A percentile compares a stretch with the other conserved stretches of the same genome.
Conservation (phyloP, 2,329 filamentous ascomycete species). For the Alternaria sp. region DNA sequence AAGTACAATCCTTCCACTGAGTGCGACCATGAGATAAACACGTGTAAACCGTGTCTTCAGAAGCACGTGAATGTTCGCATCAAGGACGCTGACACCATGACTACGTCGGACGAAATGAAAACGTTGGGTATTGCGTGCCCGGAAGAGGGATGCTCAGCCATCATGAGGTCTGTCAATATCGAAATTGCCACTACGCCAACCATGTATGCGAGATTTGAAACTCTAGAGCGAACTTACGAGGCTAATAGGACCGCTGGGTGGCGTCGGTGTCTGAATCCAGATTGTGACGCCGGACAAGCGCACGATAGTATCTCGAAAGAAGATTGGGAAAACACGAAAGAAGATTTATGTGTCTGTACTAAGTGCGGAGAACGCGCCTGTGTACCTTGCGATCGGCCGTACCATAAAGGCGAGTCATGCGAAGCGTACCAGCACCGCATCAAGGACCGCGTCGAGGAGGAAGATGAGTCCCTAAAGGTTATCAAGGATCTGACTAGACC, state of each 20-base stretch:
- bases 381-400: not conserved
- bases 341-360: rapidly evolving
- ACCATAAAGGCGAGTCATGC: not conserved
- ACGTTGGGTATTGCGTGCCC: not conserved
- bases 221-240: not conserved
- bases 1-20: not conserved
- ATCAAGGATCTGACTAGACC: not conserved
- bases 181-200: not conserved
- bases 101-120: not conserved
- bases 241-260: not conserved
- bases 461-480: not conserved
- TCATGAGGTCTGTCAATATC: not conserved
- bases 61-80: not conserved
- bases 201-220: not conserved
- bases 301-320: not conserved
- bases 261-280: not conserved
- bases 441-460: not conserved
- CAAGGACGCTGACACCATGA: rapidly evolving
- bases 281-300: not conserved
- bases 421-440: not conserved
- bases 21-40: not conserved
- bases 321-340: no score
- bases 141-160: no score
- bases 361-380: not conserved
- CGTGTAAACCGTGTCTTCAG: not conserved